Evolutionary conservation across 2,329 filamentous ascomycete genomes (phyloP).

Genomic region (Fonsecaea pugnacius): DNA sequence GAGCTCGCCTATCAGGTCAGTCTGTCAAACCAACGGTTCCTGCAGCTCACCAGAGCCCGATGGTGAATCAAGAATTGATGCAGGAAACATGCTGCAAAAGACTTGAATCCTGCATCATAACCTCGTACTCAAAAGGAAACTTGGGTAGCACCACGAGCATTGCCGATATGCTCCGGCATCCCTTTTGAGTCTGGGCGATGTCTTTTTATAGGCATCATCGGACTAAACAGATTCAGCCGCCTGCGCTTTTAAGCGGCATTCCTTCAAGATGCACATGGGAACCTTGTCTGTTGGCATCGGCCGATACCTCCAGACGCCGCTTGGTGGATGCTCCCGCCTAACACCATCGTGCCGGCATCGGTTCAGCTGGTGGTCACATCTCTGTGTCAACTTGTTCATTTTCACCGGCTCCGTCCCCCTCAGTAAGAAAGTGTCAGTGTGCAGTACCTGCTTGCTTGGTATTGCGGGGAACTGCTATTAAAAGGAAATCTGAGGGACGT

Average conservation of each 20-base stretch:
- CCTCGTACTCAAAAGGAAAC: too few species aligned
- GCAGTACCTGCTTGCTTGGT: background rate
- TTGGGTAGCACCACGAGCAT: background rate
- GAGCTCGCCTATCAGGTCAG: background rate
- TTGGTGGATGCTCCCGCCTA: background rate
- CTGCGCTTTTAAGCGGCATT: background rate
- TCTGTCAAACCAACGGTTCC: background rate
- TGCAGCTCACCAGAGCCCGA: background rate
- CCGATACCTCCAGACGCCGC: background rate
- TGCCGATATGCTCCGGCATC: slow-evolving; percentile 1
- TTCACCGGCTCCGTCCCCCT: background rate
- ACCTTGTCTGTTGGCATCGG: slow-evolving; percentile 4
- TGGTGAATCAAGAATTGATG: background rate
- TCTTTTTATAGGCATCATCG: slow-evolving; percentile 19
- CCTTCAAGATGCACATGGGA: background rate
- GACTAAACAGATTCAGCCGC: slow-evolving; percentile 5
- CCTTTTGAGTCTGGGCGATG: slow-evolving; percentile 1
- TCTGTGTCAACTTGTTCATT: slow-evolving; percentile 3
- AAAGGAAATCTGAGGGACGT: background rate
- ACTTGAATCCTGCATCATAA: background rate
- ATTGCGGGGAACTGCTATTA: slow-evolving; percentile 1
- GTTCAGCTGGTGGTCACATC: background rate
- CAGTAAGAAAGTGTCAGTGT: background rate
- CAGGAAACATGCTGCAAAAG: background rate
- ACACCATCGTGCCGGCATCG: background rate